These are phyloP conservation scores for Iris macrosiphon DNA, from an alignment of 106 monocot genomes.

Conservation along the genomic window DNA sequence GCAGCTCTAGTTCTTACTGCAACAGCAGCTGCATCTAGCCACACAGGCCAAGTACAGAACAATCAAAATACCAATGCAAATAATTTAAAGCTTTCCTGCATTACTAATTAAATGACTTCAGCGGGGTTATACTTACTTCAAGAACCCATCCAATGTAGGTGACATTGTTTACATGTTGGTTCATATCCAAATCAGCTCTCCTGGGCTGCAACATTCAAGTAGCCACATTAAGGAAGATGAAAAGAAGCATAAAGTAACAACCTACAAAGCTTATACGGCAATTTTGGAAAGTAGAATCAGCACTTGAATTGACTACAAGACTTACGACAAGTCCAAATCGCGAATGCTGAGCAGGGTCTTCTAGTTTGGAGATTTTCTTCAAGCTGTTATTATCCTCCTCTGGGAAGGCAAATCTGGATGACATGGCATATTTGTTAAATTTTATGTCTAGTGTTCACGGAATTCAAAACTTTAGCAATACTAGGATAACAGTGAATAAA, in stretches of 20 bases:
- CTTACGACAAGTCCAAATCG: conserved; percentile 73
- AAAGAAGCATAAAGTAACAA: neutral
- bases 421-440: neutral
- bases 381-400: conserved; percentile 77
- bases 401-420: conserved; percentile 76
- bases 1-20: too few species aligned
- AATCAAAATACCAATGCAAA: neutral
- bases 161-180: conserved; percentile 99
- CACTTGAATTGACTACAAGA: neutral
- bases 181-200: conserved; percentile 99
- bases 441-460: neutral
- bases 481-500: neutral
- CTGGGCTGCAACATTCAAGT: conserved; percentile 53
- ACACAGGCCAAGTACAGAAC: neutral
- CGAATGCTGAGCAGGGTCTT: conserved; percentile 70
- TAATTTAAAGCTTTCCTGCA: neutral
- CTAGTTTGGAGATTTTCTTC: conserved; percentile 91
- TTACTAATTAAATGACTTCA: neutral
- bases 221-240: neutral
- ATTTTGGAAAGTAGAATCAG: neutral
- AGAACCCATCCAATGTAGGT: conserved; percentile 99
- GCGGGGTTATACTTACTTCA: conserved; percentile 53
- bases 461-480: neutral
- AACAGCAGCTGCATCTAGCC: too few species aligned
- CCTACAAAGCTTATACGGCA: neutral